Base-by-base conservation (phyloP, 257 asterid species). In the Ophiorrhiza pumila region DNA sequence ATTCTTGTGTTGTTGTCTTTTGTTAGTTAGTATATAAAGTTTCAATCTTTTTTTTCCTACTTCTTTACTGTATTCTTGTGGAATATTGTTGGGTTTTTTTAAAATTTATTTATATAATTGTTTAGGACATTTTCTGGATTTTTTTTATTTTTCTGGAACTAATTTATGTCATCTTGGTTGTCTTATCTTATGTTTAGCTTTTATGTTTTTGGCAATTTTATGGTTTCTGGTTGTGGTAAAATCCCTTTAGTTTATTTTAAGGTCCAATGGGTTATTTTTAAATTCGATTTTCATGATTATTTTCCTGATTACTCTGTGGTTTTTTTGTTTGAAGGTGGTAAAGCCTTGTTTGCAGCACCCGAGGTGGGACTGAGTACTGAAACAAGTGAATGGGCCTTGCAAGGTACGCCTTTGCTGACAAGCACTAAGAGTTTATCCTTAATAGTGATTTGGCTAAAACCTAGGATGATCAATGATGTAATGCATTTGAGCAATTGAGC, bases 371-470 rank as follows among this genome's bases (percentile, higher is more conserved):
- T 85, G 32, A 86, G 85, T 78, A 46, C 88, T 25, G 92, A 86
- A 79, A 82, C 88, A 63, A 84, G 84, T 70, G 96, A 92, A 87
- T 92, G 96, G 98, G 94, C 88, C 49, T 80, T 92, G 90, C 98
- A 90, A 88, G 98, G 98, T 88, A 78, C 39, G 63, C 29, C n/a
- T n/a, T n/a, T n/a, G n/a, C n/a, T n/a, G n/a, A n/a, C n/a, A n/a
- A n/a, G n/a, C n/a, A n/a, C n/a, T n/a, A n/a, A n/a, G n/a, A n/a
- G n/a, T 53, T 4, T 68, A 59, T 20, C 41, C 27, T n/a, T 29
- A n/a, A n/a, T n/a, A n/a, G n/a, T n/a, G n/a, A n/a, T n/a, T n/a
- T n/a, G n/a, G n/a, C n/a, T n/a, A n/a, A n/a, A n/a, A n/a, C n/a
- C n/a, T n/a, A n/a, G n/a, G n/a, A n/a, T n/a, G n/a, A n/a, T n/a